Evolutionary conservation across 805 yeast species (phyloP).

Genomic region (Candida wancherniae): DNA sequence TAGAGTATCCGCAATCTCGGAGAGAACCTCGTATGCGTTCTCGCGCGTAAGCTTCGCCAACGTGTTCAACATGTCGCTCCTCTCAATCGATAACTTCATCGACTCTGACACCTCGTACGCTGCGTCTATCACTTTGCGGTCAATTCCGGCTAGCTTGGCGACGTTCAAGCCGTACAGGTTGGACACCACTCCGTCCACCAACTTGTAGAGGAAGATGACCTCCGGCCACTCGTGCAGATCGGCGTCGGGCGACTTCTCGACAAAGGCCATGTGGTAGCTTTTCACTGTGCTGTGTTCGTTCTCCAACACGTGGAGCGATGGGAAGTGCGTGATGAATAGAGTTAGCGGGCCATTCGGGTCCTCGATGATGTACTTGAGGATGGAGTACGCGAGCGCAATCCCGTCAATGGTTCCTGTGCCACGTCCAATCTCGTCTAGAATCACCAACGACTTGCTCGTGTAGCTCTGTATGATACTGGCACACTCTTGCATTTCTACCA

Average conservation of each 20-base stretch:
- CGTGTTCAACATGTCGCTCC: conserved; percentile 2
- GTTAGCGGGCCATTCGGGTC: conserved; percentile 45
- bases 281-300: conserved; percentile 37
- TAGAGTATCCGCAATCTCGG: neutral
- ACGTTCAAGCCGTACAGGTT: conserved; percentile 83
- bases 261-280: conserved; percentile 71
- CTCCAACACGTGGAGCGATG: conserved; percentile 54
- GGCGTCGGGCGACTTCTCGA: conserved; percentile 31
- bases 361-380: conserved; percentile 53
- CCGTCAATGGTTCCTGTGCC: conserved; percentile 78
- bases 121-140: conserved; percentile 37
- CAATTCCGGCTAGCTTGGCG: conserved; percentile 69
- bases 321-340: conserved; percentile 82
- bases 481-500: conserved; percentile 71
- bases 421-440: conserved; percentile 75
- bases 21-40: conserved; percentile 3
- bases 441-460: conserved; percentile 53
- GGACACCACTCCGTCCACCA: conserved; percentile 36
- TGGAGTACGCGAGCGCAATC: conserved; percentile 71
- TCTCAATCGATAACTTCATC: conserved; percentile 25
- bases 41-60: conserved; percentile 3
- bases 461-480: conserved; percentile 49
- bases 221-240: conserved; percentile 29
- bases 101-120: conserved; percentile 40
- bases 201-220: conserved; percentile 34